Evolutionary conservation across 2,329 filamentous ascomycete genomes (phyloP), one percentile per base, ranked within the genome.

Genomic region (Sporothrix pallida): DNA sequence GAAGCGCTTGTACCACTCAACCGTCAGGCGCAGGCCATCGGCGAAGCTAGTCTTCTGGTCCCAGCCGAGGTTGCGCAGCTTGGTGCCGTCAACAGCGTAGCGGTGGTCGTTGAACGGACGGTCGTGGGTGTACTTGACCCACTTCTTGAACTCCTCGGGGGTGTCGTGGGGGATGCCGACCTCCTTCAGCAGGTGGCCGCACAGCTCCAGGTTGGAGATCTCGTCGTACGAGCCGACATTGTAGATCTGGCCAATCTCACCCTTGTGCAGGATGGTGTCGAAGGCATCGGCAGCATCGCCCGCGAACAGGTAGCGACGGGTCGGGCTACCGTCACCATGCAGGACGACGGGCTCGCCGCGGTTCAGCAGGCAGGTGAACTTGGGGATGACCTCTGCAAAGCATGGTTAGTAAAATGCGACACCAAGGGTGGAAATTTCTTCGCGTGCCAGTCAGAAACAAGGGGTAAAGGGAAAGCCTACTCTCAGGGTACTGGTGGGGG

Each of bases 401-500:
- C 10, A 42, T 12, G 26, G 71, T 75, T 73, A 74, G 68, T 46
- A 50, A n/a, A 3, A 15, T 42, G 26, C 3, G 4, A 17, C 6
- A 12, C 44, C 20, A n/a, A 37, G 52, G n/a, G 44, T 12, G 62
- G 12, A 15, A 50, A 17, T 2, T 15, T 37, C 17, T 63, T 12
- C 6, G 37, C 17, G 31, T 44, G n/a, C 10, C 4, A 37, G 26
- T 1, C 13, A 65, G 54, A 20, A 13, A 78, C 9, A 23, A 54
- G 50, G 8, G 44, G 20, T 37, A 46, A 17, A 17, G n/a, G 12
- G 23, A 44, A 52, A 60, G 44, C 42, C 82, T 83, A 94, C 92
- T 94, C 83, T 95, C 92, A 0, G 92, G 92, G 80, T 91, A 94
- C 80, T 95, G 93, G 79, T 95, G 92, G 26, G 93, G 93, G 0